Evolutionary conservation across 768 basidiomycete genomes (phyloP), one percentile per base, ranked within the genome.

Genomic region (Podaxis pistillaris): DNA sequence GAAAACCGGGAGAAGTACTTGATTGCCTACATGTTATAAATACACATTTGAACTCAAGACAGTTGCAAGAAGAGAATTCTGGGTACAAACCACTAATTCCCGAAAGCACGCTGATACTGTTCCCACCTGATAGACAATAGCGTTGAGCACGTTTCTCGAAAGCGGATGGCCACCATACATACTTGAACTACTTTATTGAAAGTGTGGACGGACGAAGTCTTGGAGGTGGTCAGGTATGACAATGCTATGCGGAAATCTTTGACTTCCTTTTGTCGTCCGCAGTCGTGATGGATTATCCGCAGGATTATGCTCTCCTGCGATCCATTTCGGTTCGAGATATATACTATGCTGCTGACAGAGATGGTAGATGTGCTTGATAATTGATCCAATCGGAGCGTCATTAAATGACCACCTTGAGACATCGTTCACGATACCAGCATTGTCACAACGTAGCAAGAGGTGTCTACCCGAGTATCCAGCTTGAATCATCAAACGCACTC

Each of bases 381-480:
- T 71, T 1, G 72, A 70, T 19, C 65, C 58, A 28, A 75, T 72
- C n/a, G 71, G 65, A 0, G 46, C 26, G 4, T 69, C 61, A 9
- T 70, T 69, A 24, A 74, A 74, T 3, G 22, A 53, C 5, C 70
- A 65, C 2, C 69, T 68, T 11, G 15, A 33, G 4, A 81, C 65
- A 0, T 77, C 74, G 0, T 70, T 67, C n/a, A 83, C 71, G 0
- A 80, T 77, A 0, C 78, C 78, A 1, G 65, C 26, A 61, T 83
- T 82, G 64, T 83, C 80, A 0, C 77, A 81, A 3, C 70, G 69
- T 1, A 84, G 56, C 0, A 62, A 38, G 3, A 80, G 38, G n/a
- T 69, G 71, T 4, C 64, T 67, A 3, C 71, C 65, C 0, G 28
- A 57, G 28, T 67, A 64, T 0, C 71, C 70, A 0, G 69, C 46